Base-by-base conservation (phyloP, 2,329 filamentous ascomycete species). In the Didymella pinodella region DNA sequence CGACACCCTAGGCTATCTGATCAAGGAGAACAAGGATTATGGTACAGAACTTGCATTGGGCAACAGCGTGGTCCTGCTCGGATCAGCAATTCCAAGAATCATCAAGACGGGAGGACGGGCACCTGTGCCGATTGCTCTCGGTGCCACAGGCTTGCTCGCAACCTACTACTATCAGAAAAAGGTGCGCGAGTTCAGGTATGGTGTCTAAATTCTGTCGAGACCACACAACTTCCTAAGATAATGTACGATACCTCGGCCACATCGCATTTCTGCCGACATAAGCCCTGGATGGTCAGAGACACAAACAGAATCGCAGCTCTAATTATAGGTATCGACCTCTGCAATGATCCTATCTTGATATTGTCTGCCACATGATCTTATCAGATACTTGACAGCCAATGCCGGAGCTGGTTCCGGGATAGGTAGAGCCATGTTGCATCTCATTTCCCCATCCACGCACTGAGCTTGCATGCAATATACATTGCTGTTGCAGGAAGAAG, bases 121-220 rank as follows among this genome's bases (percentile, higher is more conserved):
- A 7, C 68, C 69, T 26, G 68, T 72, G 1, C 69, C 69, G 16
- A 60, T 70, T 47, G 68, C 69, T 12, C 51, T 72, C 6, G 69
- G 68, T 22, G 65, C 55, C 5, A 72, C 68, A 1, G 69, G 69
- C 1, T 55, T 63, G 29, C 59, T 71, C 36, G 69, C 69, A 22
- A 67, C 66, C 7, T 71, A 63, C 31, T 72, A 72, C 41, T 72
- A 72, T 36, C 68, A 71, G 46, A 71, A 70, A 61, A 72, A 72
- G 54, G 66, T 71, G n/a, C 58, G 68, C 10, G 69, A 72, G 48
- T 72, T 71, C 34, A 68, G 66, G 57, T 72, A 70, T 36, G 69
- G 69, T 1, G 68, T 72, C 2, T 72, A 45, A 62, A 45, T 16
- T 5, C 8, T 16, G 25, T 22, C 14, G 25, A 31, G 22, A 38